Percentiles rank a stretch among this genome's conserved stretches.
These are phyloP conservation scores for Camellia sinensis DNA, from an alignment of 148 eudicot genomes.

Conservation along the genomic window DNA sequence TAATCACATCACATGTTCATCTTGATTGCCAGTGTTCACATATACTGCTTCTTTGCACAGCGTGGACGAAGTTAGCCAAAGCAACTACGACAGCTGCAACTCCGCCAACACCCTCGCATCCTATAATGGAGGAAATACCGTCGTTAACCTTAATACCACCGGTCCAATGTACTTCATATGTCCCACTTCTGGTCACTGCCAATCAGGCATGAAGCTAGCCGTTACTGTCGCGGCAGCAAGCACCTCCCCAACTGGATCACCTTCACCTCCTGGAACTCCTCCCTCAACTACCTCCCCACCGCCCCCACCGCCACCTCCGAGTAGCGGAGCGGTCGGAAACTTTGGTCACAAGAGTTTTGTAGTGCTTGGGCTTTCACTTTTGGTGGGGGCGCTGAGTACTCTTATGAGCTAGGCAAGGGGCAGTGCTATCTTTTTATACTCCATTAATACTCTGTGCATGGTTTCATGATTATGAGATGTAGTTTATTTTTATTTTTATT, in stretches of 20 bases:
- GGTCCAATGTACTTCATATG: slow-evolving; percentile 48
- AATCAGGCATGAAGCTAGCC: slow-evolving; percentile 30
- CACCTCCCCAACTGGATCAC: not conserved
- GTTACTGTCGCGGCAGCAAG: slow-evolving; percentile 24
- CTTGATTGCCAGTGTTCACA: slow-evolving; percentile 22
- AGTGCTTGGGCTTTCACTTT: slow-evolving; percentile 17
- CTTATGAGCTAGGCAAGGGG: slow-evolving; percentile 46
- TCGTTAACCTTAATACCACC: slow-evolving; percentile 12
- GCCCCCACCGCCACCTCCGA: slow-evolving; percentile 11
- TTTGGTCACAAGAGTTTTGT: slow-evolving; percentile 14
- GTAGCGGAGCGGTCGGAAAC: slow-evolving; percentile 10
- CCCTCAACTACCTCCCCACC: slow-evolving; percentile 1
- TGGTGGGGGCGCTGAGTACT: slow-evolving; percentile 18
- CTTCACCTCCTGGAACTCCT: not conserved
- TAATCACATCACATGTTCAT: not conserved
- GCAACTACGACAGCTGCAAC: slow-evolving; percentile 33
- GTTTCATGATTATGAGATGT: no score
- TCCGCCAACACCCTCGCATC: slow-evolving; percentile 15
- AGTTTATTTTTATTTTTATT: no score
- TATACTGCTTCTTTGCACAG: slow-evolving; percentile 13
- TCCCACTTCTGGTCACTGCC: slow-evolving; percentile 38
- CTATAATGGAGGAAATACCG: slow-evolving; percentile 21
- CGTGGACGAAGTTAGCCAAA: slow-evolving; percentile 25
- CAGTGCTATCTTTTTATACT: slow-evolving; percentile 26
- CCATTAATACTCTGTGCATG: no score